phyloP scores from a whole-genome alignment of 225 moss, liverwort and hornwort species.

The Climacium dendroides region DNA sequence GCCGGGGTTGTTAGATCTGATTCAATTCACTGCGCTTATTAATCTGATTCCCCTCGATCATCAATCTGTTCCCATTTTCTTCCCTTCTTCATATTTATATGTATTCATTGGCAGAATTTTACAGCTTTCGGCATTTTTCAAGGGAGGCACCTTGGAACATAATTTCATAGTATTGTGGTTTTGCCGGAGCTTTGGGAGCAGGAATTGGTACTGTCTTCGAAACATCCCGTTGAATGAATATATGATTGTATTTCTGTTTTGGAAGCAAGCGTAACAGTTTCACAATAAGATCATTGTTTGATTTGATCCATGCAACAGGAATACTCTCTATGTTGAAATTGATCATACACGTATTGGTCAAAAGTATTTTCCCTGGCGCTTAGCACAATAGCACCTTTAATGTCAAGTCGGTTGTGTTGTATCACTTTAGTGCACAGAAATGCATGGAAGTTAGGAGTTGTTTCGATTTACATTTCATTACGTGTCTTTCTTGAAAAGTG shows the following conservation, averaged over 20 bases:
- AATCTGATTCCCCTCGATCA: not conserved
- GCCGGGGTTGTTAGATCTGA: not conserved
- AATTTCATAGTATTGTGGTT: not conserved
- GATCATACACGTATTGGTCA: not conserved
- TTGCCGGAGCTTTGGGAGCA: too few species aligned
- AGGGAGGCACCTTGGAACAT: too few species aligned
- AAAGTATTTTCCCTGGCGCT: not conserved
- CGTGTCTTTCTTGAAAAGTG: not conserved
- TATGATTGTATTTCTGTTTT: not conserved
- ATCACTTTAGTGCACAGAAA: not conserved
- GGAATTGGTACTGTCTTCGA: not conserved
- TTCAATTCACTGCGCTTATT: not conserved
- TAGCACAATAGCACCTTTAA: not conserved
- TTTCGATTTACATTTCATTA: not conserved
- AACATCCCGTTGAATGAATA: not conserved
- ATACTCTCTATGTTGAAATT: not conserved
- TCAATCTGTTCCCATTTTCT: not conserved
- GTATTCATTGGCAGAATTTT: not conserved
- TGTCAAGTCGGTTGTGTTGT: not conserved
- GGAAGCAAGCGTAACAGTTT: not conserved
- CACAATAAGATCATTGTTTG: not conserved
- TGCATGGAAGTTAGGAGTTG: not conserved
- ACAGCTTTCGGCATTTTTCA: not conserved
- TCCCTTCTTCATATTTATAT: not conserved
- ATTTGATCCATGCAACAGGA: not conserved